Base-by-base conservation (phyloP, 2,329 filamentous ascomycete genomes). In the Fusarium sp. region DNA sequence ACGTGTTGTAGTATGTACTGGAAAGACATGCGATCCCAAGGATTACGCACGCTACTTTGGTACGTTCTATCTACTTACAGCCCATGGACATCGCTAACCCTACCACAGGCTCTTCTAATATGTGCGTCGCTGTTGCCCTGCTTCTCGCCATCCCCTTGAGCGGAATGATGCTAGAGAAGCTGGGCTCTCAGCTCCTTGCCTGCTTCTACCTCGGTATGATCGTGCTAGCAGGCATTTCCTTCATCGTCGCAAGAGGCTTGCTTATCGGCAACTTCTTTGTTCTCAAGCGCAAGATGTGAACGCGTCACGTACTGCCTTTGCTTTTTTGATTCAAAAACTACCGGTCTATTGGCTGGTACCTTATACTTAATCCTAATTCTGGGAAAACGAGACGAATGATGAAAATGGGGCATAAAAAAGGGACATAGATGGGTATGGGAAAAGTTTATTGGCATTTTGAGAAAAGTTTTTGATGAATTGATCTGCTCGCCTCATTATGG, bases 181-280 rank as follows among this genome's bases (percentile, higher is more conserved):
- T 85, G 4, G 85, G 85, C 0, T 82, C 85, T 2, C 79, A 80
- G 63, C 78, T 81, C 0, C 78, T 88, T 13, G 83, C 86, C 13
- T 85, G 84, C 1, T 84, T 88, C 29, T 87, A 85, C 69, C 81
- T 85, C 5, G 84, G 80, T 0, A 77, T 87, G 2, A 67, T 87
- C 11, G 68, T 83, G 2, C 52, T 83, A 3, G 82, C 82, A 3
- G 77, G 76, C 2, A 50, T 80, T 5, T 79, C 67, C 11, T 79
- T 78, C 11, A 65, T 77, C 29, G 65, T 75, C 1, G 79, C 71
- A 1, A 67, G 79, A 25, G 35, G 63, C 1, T 29, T 75, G 1
- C 40, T 77, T 0, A 31, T 72, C 14, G 67, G 63, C 14, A 66
- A 52, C 16, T 67, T 64, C 20, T 29, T 47, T 16, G 64, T 65